phyloP scores from a whole-genome alignment of 257 asterid genomes.

The Anisodus acutangulus region DNA sequence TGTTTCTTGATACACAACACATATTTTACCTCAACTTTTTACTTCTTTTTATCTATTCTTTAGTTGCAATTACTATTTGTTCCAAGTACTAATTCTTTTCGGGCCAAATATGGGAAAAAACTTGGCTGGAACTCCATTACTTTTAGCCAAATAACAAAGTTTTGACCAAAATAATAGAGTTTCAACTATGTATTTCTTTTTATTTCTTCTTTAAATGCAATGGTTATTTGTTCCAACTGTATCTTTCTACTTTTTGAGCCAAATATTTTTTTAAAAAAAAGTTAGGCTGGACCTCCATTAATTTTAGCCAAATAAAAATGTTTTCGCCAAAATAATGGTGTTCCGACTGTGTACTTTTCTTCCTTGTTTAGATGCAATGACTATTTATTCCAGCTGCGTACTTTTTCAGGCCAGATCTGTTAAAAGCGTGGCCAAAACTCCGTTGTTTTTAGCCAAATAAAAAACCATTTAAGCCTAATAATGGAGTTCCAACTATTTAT shows the following conservation, averaged over 20 bases:
- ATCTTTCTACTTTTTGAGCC: not conserved
- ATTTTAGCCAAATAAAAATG: no score
- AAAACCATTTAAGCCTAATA: not conserved
- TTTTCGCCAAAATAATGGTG: not conserved
- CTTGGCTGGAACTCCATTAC: not conserved
- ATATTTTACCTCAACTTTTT: not conserved
- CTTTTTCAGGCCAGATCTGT: not conserved
- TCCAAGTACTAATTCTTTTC: not conserved
- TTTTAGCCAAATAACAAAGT: not conserved
- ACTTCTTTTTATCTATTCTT: not conserved
- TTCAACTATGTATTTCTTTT: not conserved
- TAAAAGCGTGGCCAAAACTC: not conserved
- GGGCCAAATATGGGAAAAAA: not conserved
- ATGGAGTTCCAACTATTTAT: not conserved
- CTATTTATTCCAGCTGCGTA: not conserved
- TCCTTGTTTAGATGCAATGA: not conserved
- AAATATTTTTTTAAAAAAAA: no score
- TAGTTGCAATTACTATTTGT: no score
- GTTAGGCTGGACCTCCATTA: not conserved
- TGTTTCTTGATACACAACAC: not conserved
- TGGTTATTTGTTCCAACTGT: not conserved
- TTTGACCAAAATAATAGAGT: not conserved
- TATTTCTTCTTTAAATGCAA: not conserved
- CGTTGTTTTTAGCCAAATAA: not conserved
- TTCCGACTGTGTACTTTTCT: not conserved